Percentiles rank a stretch among this genome's conserved stretches.
Conservation (phyloP, 169 alveolate species). For the Pseudocohnilembus persalinus region DNA sequence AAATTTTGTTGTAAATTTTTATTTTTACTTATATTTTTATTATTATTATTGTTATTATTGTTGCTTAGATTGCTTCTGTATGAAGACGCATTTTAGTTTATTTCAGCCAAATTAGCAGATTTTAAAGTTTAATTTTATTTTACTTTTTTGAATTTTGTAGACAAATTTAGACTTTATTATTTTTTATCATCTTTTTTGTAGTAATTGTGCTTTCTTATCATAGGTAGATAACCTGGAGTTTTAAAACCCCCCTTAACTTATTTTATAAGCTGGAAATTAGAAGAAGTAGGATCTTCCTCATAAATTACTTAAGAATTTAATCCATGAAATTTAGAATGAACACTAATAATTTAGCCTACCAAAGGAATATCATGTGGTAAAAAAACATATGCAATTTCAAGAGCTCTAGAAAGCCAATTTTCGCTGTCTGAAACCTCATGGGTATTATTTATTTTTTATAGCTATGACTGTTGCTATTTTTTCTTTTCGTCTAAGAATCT, state of each 20-base stretch:
- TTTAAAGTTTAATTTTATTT: no score
- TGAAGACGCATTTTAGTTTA: no score
- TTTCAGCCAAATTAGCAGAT: no score
- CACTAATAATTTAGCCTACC: constrained; percentile 27
- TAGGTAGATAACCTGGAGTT: background rate
- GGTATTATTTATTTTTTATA: background rate
- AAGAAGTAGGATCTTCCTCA: background rate
- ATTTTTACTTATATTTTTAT: no score
- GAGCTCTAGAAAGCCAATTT: constrained; percentile 38
- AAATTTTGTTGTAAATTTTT: no score
- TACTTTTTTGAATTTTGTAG: no score
- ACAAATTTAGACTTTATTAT: no score
- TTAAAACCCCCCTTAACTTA: background rate
- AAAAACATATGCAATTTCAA: constrained; percentile 33
- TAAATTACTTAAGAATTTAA: constrained; percentile 18
- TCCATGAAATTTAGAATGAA: constrained; percentile 34
- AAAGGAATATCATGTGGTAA: constrained; percentile 40
- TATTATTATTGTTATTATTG: no score
- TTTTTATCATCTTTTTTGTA: no score
- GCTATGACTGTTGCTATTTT: background rate
- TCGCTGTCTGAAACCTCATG: constrained; percentile 31
- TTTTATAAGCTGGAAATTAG: background rate
- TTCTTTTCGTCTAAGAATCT: no score
- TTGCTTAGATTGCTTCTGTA: no score
- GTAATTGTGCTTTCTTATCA: no score